Evolutionary conservation across 2,329 filamentous ascomycete genomes (phyloP), one percentile per base, ranked within the genome.

Genomic region (Sarocladium brachiariae): DNA sequence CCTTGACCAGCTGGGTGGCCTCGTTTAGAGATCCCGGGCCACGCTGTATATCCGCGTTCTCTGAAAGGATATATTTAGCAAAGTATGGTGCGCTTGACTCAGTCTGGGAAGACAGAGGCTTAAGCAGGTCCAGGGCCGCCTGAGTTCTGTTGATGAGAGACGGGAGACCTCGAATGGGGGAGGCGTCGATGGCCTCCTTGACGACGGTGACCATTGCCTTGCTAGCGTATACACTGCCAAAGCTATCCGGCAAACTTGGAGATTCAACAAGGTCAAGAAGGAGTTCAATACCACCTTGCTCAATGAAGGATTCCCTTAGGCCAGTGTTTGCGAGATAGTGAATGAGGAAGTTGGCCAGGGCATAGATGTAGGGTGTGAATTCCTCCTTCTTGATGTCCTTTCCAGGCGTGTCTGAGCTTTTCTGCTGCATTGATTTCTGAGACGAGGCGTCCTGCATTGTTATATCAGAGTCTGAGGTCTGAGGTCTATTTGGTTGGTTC

Each of bases 251-350:
- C 43, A 97, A 75, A 63, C 89, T 91, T 4, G 89, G 86, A 25
- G 91, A 80, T 50, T 87, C 88, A 35, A 86, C 86, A 51, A 96
- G 81, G 61, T 96, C 89, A 50, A 99, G 74, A 18, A 97, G 74
- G 48, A 86, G 76, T 64, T 96, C 89, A 21, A 92, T 82, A 6
- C 89, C 93, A 52, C 90, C 89, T 47, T 79, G 78, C 50, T 87
- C 81, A 55, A 93, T 82, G 61, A 96, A 92, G 21, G 79, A 77
- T 16, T 75, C 71, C 65, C 87, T 91, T 58, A 95, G 77, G 30
- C 75, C 75, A 51, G 79, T 75, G 60, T 95, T 95, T 55, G 81
- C 78, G 53, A 93, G 81, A 63, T 93, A 92, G 1, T 86, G 61
- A 9, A 68, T 66, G 41, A 99, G 69, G 64, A 99, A 99, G 47